Percentiles rank a stretch among this genome's conserved stretches.
Conservation (phyloP, 805 yeast species). For the Candida coquimbonensis region DNA sequence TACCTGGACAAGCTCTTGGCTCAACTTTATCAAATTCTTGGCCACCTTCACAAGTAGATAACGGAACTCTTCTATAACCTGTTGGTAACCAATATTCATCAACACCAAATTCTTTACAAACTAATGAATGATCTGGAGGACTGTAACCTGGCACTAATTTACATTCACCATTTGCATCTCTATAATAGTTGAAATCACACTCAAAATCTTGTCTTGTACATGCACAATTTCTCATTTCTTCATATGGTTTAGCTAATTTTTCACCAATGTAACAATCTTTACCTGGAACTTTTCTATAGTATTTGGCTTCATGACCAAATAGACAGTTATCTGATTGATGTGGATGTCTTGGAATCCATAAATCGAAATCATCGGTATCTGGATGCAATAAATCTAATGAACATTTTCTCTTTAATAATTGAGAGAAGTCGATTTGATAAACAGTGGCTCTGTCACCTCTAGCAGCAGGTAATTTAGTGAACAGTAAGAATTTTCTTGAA, state of each 20-base stretch:
- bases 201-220: slow-evolving; percentile 87
- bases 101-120: slow-evolving; percentile 50
- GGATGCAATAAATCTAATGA: slow-evolving; percentile 36
- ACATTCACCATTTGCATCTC: slow-evolving; percentile 77
- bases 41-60: slow-evolving; percentile 85
- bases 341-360: slow-evolving; percentile 58
- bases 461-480: slow-evolving; percentile 41
- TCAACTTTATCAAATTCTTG: slow-evolving; percentile 56
- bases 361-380: slow-evolving; percentile 51
- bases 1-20: slow-evolving; percentile 83
- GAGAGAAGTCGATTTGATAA: slow-evolving; percentile 51
- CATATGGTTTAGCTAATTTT: slow-evolving; percentile 51
- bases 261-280: slow-evolving; percentile 61
- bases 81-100: slow-evolving; percentile 82
- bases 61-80: slow-evolving; percentile 82
- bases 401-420: slow-evolving; percentile 49
- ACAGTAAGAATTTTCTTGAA: slow-evolving; percentile 67
- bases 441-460: slow-evolving; percentile 41
- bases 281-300: slow-evolving; percentile 50
- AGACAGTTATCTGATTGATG: slow-evolving; percentile 44
- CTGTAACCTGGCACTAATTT: slow-evolving; percentile 66
- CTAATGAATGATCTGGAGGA: slow-evolving; percentile 56
- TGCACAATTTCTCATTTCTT: slow-evolving; percentile 57
- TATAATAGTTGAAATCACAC: slow-evolving; percentile 81
- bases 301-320: slow-evolving; percentile 63